Evolutionary conservation across 371 early-diverging fungal species (phyloP), one percentile per base, ranked within the genome.

Genomic region (Mucor ambiguus): DNA sequence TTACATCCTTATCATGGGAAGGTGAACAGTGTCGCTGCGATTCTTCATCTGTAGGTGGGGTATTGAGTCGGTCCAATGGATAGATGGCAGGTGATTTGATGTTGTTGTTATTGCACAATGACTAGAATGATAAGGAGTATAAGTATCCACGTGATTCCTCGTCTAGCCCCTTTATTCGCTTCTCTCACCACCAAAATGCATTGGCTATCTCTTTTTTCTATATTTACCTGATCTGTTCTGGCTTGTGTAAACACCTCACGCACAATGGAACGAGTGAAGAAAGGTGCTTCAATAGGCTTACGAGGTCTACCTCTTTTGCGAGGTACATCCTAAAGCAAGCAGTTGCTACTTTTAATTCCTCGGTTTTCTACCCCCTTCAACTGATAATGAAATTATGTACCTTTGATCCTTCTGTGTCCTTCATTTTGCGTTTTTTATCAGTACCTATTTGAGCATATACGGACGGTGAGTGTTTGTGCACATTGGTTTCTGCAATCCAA

Each of bases 241-340:
- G 61, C 64, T n/a, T 69, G 57, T 12, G 26, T 29, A 26, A 69
- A 37, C 28, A 33, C 65, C 12, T 65, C 29, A 24, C 58, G 54
- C 4, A 67, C 52, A 41, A 71, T 28, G 4, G 48, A 29, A 14
- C 60, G 38, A 10, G 71, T 71, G 14, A 67, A 67, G 49, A 67
- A 67, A 7, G 67, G 64, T 32, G 63, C 64, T 18, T 67, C 64
- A 14, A 49, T 35, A 20, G 64, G 66, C 32, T 69, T 75, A n/a
- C 70, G 76, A 37, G 76, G 76, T 55, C 76, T 70, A 2, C 76
- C 76, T 64, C 76, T 66, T 54, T 75, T 75, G 32, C 73, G 69
- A 43, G 73, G 66, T 43, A 33, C 9, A 52, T 33, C 37, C 63
- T 62, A 35, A 18, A 14, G 18, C 11, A 30, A 28, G 10, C 28